phyloP scores from a whole-genome alignment of 192 early-diverging fungal genomes.

The Dissophora ornata region DNA sequence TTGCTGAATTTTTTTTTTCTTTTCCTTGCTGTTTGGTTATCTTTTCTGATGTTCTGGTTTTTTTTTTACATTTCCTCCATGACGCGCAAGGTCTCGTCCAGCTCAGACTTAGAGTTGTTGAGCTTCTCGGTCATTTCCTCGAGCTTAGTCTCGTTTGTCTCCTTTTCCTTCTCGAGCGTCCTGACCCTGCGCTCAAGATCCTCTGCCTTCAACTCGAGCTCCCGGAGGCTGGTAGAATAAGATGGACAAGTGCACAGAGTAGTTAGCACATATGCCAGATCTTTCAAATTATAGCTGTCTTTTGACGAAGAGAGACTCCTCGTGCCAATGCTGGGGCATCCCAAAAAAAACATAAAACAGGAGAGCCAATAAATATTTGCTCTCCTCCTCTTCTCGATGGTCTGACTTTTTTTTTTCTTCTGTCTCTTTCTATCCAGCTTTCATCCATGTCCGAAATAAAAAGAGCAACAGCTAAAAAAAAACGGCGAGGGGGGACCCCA shows the following conservation, averaged over 20 bases:
- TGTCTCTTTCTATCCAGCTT: background rate
- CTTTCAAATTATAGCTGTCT: too few relatives aligned
- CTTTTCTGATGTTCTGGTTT: background rate
- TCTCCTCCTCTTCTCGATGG: background rate
- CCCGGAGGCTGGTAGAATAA: constrained; percentile 63
- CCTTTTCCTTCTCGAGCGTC: constrained; percentile 76
- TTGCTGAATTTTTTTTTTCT: too few relatives aligned
- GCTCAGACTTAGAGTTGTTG: constrained; percentile 70
- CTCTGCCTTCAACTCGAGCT: constrained; percentile 85
- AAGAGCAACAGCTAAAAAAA: too few relatives aligned
- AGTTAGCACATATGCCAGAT: too few relatives aligned
- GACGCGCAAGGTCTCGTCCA: constrained; percentile 76
- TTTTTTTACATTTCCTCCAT: constrained; percentile 82
- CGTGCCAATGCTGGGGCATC: too few relatives aligned
- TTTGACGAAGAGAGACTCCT: too few relatives aligned
- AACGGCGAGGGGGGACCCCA: too few relatives aligned
- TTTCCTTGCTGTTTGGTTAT: too few relatives aligned
- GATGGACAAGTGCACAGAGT: too few relatives aligned
- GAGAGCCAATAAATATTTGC: background rate
- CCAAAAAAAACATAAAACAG: background rate
- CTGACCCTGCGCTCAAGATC: constrained; percentile 85
- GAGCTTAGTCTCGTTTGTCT: constrained; percentile 72
- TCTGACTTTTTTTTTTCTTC: background rate
- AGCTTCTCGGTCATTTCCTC: constrained; percentile 72
- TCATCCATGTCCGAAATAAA: background rate